Percentiles rank a stretch among this genome's conserved stretches.
Conservation (phyloP, 2,329 filamentous ascomycete genomes). For the Chaetothyriales sp. region DNA sequence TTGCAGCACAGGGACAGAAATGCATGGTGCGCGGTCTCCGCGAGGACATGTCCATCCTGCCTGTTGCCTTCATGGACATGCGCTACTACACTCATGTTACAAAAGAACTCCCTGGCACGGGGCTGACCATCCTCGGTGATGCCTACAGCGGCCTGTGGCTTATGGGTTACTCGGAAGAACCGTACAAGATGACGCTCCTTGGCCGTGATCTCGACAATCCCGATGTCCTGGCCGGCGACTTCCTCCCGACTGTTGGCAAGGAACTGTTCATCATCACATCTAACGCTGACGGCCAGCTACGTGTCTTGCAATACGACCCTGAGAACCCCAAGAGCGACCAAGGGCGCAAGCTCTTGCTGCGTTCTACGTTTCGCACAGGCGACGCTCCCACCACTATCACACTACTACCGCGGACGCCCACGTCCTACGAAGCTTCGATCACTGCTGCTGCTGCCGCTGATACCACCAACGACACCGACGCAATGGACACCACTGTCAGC, state of each 20-base stretch:
- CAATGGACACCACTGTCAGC: conserved; percentile 24
- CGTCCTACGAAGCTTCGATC: conserved; percentile 25
- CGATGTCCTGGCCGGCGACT: conserved; percentile 69
- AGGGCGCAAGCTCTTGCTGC: conserved; percentile 73
- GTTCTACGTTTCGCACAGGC: conserved; percentile 75
- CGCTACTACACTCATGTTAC: conserved; percentile 81
- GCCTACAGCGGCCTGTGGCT: conserved; percentile 93
- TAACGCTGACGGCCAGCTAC: conserved; percentile 73
- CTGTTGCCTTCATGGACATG: conserved; percentile 96
- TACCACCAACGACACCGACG: conserved; percentile 23
- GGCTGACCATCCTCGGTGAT: conserved; percentile 77
- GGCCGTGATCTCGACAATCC: conserved; percentile 70
- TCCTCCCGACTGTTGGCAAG: conserved; percentile 57
- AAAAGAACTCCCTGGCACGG: conserved; percentile 69
- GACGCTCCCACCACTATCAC: conserved; percentile 63
- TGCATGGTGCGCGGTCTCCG: conserved; percentile 93
- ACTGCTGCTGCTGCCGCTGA: background rate
- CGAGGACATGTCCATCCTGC: conserved; percentile 81
- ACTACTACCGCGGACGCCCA: conserved; percentile 56
- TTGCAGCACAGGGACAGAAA: conserved; percentile 88
- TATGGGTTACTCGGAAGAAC: conserved; percentile 89
- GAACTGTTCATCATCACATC: conserved; percentile 70
- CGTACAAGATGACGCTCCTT: conserved; percentile 87
- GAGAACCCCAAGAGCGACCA: conserved; percentile 91
- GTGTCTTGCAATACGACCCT: conserved; percentile 85